Percentiles rank a stretch among this genome's conserved stretches.
Evolutionary conservation across 345 rosid species (phyloP).

Genomic region (thale cress (Arabidopsis thaliana)): TAIR10.1 NC_003074.8:3139501-3140000

Average conservation of each 20-base stretch:
- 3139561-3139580: not conserved
- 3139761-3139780: slow-evolving; percentile 15
- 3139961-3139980: slow-evolving; percentile 47
- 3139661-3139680: not conserved
- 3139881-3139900: slow-evolving; percentile 45
- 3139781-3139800: slow-evolving; percentile 60
- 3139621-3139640: slow-evolving; percentile 83
- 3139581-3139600: slow-evolving; percentile 51
- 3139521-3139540: slow-evolving; percentile 14
- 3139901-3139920: slow-evolving; percentile 57
- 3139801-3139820: slow-evolving; percentile 64
- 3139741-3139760: not conserved
- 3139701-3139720: not conserved
- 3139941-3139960: slow-evolving; percentile 51
- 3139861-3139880: slow-evolving; percentile 65
- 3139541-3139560: slow-evolving; percentile 23
- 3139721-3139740: not conserved
- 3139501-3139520: not conserved
- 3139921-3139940: slow-evolving; percentile 58
- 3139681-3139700: slow-evolving; percentile 3
- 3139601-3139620: slow-evolving; percentile 84
- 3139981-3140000: slow-evolving; percentile 51
- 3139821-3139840: slow-evolving; percentile 67
- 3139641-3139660: slow-evolving; percentile 64
- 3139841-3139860: slow-evolving; percentile 77